Base-by-base conservation (phyloP, 1,284 basidiomycete species). In the Wallemia hederae region DNA sequence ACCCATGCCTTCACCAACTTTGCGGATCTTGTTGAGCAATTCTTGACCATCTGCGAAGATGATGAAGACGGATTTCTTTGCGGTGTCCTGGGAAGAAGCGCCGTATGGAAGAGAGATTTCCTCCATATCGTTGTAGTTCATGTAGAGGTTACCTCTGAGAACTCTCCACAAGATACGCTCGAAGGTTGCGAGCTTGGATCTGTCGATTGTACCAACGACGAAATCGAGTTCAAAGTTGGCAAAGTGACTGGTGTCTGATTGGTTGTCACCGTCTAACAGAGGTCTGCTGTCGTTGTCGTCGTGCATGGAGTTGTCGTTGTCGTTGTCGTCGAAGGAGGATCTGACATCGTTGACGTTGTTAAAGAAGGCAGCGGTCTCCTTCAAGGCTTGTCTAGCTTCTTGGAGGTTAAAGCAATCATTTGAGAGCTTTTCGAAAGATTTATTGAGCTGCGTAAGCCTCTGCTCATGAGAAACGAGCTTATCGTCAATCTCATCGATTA, bases 151-250 rank as follows among this genome's bases (percentile, higher is more conserved):
- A 61, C 94, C 94, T 64, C 94, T 83, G 27, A 98, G 78, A 27
- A 98, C 88, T 66, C 94, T 86, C 92, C 94, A 99, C 61, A 98
- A 79, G 24, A 98, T 88, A 33, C 94, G 84, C 72, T 99, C 94
- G 62, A 98, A 96, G 11, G 88, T 94, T 1, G 87, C 80, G 70
- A 97, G 79, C 63, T 90, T 83, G 22, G 81, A 75, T 61, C 92
- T 86, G 67, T 98, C 92, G 66, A 98, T 91, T 0, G 92, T 97
- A 34, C 92, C 92, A 15, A 92, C 83, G 26, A 99, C 85, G 62
- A 65, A 85, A 82, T 94, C 89, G 59, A 97, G 78, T 71, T 97
- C 92, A 66, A 90, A 84, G 1, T 75, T 69, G 66, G 64, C 56
- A 65, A 72, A 70, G 60, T 72, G 62, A 72, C 70, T 58, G 73